These are phyloP conservation scores for Monosporozyma aerobia DNA, from an alignment of 805 yeast species.

Conservation along the genomic window DNA sequence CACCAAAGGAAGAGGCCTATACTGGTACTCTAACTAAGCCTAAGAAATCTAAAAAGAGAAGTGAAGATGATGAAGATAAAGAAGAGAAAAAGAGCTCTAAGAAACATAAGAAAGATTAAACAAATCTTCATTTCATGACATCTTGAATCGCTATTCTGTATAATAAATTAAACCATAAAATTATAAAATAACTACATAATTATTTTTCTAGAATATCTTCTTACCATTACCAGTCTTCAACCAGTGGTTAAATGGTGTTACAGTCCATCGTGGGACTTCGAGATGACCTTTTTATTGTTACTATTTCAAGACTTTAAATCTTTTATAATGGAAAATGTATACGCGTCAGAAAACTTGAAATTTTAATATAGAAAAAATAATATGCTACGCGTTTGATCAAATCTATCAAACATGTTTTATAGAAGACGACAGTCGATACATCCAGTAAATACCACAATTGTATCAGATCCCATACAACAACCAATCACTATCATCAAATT, in stretches of 20 bases:
- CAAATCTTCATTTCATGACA: neutral
- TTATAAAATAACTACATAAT: neutral
- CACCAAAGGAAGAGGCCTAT: constrained; percentile 70
- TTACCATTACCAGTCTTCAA: too few relatives aligned
- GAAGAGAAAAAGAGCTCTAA: neutral
- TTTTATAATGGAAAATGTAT: neutral
- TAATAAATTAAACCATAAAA: neutral
- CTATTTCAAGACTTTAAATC: too few relatives aligned
- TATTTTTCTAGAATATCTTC: too few relatives aligned
- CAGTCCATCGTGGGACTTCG: neutral
- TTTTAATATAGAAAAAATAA: too few relatives aligned
- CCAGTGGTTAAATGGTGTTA: too few relatives aligned
- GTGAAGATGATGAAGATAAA: constrained; percentile 1
- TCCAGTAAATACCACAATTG: neutral
- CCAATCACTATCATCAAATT: neutral
- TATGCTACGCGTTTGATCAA: neutral
- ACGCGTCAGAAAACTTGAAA: neutral
- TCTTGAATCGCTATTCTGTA: neutral
- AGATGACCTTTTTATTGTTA: too few relatives aligned
- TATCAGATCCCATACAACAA: neutral
- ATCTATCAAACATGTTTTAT: neutral
- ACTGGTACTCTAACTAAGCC: constrained; percentile 3
- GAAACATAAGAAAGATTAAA: constrained; percentile 2
- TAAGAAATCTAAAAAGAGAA: constrained; percentile 1
- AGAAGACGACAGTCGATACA: neutral